A percentile compares a stretch with the other conserved stretches of the same genome.
Evolutionary conservation across 1,284 basidiomycete species (phyloP).

Genomic region (Heterobasidion occidentale): DNA sequence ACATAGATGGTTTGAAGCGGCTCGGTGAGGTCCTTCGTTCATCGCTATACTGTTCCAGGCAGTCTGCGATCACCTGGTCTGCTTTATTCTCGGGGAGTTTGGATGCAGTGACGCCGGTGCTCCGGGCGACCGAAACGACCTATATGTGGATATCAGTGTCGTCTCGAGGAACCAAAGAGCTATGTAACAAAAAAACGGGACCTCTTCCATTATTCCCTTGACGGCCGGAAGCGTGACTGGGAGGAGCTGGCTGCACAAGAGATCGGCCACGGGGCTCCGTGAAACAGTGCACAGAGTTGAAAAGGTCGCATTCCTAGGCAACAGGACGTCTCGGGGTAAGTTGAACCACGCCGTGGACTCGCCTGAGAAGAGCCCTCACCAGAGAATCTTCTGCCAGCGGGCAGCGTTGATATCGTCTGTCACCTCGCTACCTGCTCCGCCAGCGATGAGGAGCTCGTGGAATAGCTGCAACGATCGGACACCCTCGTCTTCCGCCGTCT

Average conservation of each 20-base stretch:
- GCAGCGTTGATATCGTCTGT: conserved; percentile 30
- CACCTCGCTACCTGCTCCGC: conserved; percentile 25
- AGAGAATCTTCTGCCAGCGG: conserved; percentile 37
- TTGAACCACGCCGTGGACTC: not conserved
- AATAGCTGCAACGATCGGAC: conserved; percentile 21
- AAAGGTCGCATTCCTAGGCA: conserved; percentile 26
- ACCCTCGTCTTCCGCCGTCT: conserved; percentile 11
- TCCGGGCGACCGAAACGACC: conserved; percentile 2
- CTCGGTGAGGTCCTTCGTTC: not conserved
- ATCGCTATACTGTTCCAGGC: conserved; percentile 4
- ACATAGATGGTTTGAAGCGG: conserved; percentile 27
- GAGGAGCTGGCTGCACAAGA: conserved; percentile 15
- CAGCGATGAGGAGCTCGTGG: conserved; percentile 22
- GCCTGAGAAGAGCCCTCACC: conserved; percentile 19
- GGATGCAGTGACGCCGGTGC: not conserved
- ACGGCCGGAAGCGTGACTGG: conserved; percentile 25
- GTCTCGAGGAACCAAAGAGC: not conserved
- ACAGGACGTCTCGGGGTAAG: too few species aligned
- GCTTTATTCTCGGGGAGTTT: not conserved
- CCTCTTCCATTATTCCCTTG: conserved; percentile 25
- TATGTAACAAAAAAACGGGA: not conserved
- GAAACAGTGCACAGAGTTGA: conserved; percentile 31
- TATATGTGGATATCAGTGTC: not conserved
- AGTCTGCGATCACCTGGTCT: not conserved
- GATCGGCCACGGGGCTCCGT: conserved; percentile 26